phyloP scores from a whole-genome alignment of 169 alveolate genomes.

The Eimeria sp. region DNA sequence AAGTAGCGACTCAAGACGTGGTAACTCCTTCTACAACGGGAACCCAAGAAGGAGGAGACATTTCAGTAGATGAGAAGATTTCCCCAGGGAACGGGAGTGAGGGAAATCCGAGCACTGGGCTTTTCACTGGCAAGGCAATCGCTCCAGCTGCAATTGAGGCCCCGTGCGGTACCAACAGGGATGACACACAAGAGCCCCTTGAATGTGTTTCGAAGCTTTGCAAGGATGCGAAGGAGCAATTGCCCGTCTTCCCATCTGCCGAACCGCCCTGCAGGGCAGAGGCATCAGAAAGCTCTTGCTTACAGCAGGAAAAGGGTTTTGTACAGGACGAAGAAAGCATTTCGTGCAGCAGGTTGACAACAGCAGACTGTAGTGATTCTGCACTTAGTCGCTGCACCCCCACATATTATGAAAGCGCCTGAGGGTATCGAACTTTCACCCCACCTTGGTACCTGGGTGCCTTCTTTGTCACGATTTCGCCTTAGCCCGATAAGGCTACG shows the following conservation, averaged over 20 bases:
- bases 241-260: not conserved
- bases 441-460: not conserved
- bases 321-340: conserved; percentile 60
- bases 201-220: not conserved
- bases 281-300: not conserved
- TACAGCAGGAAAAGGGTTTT: not conserved
- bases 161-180: not conserved
- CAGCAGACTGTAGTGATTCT: conserved; percentile 55
- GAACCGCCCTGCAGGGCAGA: conserved; percentile 24
- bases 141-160: conserved; percentile 11
- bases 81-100: not conserved
- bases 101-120: not conserved
- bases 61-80: not conserved
- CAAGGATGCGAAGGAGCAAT: not conserved
- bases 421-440: not conserved
- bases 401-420: conserved; percentile 21
- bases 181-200: not conserved
- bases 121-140: not conserved
- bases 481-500: not conserved
- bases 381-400: conserved; percentile 69
- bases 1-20: not conserved
- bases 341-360: conserved; percentile 65
- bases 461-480: not conserved
- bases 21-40: not conserved
- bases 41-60: not conserved